These are phyloP conservation scores for Leccinum griseonigrum DNA, from an alignment of 1,284 basidiomycete species.

Conservation along the genomic window DNA sequence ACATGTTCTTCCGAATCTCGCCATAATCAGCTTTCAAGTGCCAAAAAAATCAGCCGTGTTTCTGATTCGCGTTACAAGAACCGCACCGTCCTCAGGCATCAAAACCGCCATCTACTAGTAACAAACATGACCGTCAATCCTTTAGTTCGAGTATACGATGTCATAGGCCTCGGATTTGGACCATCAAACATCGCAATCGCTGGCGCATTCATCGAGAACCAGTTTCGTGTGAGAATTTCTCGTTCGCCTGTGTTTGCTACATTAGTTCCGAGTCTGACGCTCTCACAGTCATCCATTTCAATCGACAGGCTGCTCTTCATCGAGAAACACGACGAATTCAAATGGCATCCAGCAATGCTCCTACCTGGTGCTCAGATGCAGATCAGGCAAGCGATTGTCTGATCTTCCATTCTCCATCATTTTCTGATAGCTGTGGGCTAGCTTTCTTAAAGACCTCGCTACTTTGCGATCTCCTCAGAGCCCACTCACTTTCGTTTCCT, in stretches of 20 bases:
- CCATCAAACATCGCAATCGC: constrained; percentile 58
- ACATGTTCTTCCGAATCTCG: background rate
- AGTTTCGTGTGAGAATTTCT: constrained; percentile 7
- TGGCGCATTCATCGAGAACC: constrained; percentile 48
- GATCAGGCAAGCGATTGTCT: constrained; percentile 41
- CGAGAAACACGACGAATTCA: constrained; percentile 48
- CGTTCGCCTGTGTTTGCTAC: constrained; percentile 2
- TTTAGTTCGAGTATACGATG: constrained; percentile 38
- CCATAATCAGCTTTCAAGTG: background rate
- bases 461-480: constrained; percentile 56
- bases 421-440: constrained; percentile 23
- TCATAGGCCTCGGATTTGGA: constrained; percentile 59
- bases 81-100: background rate
- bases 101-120: background rate
- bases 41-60: background rate
- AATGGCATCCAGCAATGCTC: constrained; percentile 61
- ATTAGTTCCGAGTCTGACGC: background rate
- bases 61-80: background rate
- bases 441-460: constrained; percentile 60
- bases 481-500: constrained; percentile 55
- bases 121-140: constrained; percentile 6
- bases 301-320: constrained; percentile 46
- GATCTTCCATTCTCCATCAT: background rate
- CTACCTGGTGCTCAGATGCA: constrained; percentile 58
- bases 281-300: constrained; percentile 24